phyloP scores from a whole-genome alignment of 2,329 filamentous ascomycete genomes.

The Pseudogymnoascus sp. region DNA sequence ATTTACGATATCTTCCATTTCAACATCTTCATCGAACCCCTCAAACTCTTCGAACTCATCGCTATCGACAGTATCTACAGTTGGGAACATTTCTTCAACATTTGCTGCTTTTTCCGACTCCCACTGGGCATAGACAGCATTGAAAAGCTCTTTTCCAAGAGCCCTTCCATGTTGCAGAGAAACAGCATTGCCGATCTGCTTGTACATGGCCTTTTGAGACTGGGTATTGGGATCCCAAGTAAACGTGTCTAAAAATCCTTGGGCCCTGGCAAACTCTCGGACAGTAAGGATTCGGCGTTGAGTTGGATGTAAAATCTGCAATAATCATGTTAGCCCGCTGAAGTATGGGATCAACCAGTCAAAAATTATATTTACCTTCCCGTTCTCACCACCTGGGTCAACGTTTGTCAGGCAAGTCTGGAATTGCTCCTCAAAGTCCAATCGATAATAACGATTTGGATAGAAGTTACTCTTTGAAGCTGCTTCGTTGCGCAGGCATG shows the following conservation, averaged over 20 bases:
- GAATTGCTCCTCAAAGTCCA: not conserved
- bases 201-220: slow-evolving; percentile 1
- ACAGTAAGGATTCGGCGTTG: slow-evolving; percentile 11
- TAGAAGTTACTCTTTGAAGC: not conserved
- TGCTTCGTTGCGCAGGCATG: not conserved
- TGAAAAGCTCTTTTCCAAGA: slow-evolving; percentile 9
- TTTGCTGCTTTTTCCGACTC: not conserved
- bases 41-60: not conserved
- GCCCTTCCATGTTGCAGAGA: slow-evolving; percentile 10
- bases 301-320: slow-evolving; percentile 13
- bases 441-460: not conserved
- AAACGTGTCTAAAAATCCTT: slow-evolving; percentile 16
- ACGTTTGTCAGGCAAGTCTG: not conserved
- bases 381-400: slow-evolving; percentile 13
- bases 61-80: not conserved
- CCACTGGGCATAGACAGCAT: slow-evolving; percentile 2
- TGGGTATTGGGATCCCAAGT: slow-evolving; percentile 10
- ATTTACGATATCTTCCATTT: not conserved
- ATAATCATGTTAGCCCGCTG: not conserved
- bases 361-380: slow-evolving; percentile 9
- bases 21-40: not conserved
- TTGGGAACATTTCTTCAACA: not conserved
- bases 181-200: slow-evolving; percentile 16
- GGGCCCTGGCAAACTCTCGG: slow-evolving; percentile 14
- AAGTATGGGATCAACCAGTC: not conserved